Evolutionary conservation across 2,329 filamentous ascomycete species (phyloP).

Genomic region (Trichoderma koningiopsis): DNA sequence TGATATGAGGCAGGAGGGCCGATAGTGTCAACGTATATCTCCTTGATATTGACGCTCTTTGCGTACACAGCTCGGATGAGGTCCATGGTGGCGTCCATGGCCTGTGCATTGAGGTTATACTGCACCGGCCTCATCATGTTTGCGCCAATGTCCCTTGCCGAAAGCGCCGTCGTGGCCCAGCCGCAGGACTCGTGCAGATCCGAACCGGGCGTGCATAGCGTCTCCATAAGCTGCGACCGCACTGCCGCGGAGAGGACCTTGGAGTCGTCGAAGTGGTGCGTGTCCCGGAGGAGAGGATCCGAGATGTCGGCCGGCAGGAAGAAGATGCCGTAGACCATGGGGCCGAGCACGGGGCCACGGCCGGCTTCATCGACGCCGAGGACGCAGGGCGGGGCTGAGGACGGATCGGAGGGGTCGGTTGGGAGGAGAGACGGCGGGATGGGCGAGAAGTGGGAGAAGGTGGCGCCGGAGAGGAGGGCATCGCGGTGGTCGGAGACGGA

Average conservation of each 20-base stretch:
- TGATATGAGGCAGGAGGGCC: slow-evolving; percentile 83
- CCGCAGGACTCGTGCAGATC: slow-evolving; percentile 63
- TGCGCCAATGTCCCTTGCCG: slow-evolving; percentile 78
- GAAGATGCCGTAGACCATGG: slow-evolving; percentile 72
- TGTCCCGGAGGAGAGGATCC: slow-evolving; percentile 72
- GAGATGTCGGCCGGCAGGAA: slow-evolving; percentile 73
- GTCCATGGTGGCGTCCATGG: slow-evolving; percentile 85
- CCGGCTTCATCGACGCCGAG: slow-evolving; percentile 94
- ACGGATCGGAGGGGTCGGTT: slow-evolving; percentile 39
- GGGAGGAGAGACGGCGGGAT: slow-evolving; percentile 64
- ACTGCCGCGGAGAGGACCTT: slow-evolving; percentile 85
- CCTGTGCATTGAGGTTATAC: slow-evolving; percentile 96
- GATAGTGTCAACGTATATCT: slow-evolving; percentile 96
- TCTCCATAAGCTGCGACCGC: slow-evolving; percentile 69
- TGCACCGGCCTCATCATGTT: slow-evolving; percentile 70
- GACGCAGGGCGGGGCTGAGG: slow-evolving; percentile 57
- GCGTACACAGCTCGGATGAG: slow-evolving; percentile 78
- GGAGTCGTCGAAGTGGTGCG: slow-evolving; percentile 91
- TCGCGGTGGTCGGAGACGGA: slow-evolving; percentile 67
- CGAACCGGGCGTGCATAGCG: slow-evolving; percentile 66
- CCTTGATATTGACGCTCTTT: slow-evolving; percentile 76
- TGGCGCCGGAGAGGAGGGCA: slow-evolving; percentile 62
- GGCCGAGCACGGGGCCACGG: slow-evolving; percentile 87
- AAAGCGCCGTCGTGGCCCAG: slow-evolving; percentile 81
- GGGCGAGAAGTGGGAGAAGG: slow-evolving; percentile 72